Percentiles rank a stretch among this genome's conserved stretches.
These are phyloP conservation scores for Russula lepida DNA, from an alignment of 768 basidiomycete genomes.

Conservation along the genomic window DNA sequence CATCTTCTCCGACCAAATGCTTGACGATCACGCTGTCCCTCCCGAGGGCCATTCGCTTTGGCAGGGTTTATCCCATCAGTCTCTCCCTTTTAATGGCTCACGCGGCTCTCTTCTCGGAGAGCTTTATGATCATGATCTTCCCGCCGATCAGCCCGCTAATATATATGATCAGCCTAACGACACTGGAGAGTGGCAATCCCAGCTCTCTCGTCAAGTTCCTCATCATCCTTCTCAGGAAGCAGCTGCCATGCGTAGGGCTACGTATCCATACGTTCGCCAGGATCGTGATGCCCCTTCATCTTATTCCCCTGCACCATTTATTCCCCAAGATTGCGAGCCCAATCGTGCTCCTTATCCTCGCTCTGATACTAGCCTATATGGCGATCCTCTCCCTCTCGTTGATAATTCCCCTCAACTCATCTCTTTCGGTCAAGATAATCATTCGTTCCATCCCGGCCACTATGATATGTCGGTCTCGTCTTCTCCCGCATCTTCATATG, in stretches of 20 bases:
- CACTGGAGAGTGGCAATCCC: constrained; percentile 20
- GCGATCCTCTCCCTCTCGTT: constrained; percentile 32
- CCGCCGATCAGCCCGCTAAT: constrained; percentile 28
- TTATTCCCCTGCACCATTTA: constrained; percentile 38
- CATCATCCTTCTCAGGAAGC: constrained; percentile 36
- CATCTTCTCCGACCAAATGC: constrained; percentile 43
- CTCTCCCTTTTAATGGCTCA: constrained; percentile 31
- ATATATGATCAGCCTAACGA: constrained; percentile 23
- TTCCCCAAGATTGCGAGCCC: constrained; percentile 36
- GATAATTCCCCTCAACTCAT: constrained; percentile 33
- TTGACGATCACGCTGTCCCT: constrained; percentile 34
- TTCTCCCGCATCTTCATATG: constrained; percentile 40
- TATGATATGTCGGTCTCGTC: constrained; percentile 28
- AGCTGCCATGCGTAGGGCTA: constrained; percentile 50
- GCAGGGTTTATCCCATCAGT: constrained; percentile 27
- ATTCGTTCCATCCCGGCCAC: constrained; percentile 26
- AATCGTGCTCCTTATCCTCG: constrained; percentile 27
- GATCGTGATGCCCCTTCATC: constrained; percentile 44
- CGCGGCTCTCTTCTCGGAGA: constrained; percentile 58
- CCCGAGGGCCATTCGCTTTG: constrained; percentile 35
- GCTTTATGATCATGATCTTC: constrained; percentile 54
- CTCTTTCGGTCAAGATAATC: constrained; percentile 30
- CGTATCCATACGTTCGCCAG: constrained; percentile 69
- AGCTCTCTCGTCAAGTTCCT: constrained; percentile 22
- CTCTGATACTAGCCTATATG: constrained; percentile 34